Conservation (phyloP, 352 stramenopile genomes). For the Elongisporangium anandrum region DNA sequence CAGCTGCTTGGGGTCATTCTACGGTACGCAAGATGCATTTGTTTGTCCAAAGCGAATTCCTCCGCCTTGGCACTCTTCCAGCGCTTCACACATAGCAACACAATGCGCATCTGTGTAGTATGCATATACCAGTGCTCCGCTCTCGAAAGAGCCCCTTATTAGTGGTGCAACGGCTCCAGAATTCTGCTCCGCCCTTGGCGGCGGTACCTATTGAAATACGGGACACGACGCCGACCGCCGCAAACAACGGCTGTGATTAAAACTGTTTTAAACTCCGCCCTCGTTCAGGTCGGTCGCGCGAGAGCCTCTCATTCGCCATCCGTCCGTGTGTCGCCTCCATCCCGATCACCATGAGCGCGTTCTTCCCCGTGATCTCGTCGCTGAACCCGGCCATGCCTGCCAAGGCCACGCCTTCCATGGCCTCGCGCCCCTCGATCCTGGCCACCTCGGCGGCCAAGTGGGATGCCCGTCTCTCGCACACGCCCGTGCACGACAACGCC, state of each 20-base stretch:
- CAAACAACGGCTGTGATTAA: neutral
- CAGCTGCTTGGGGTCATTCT: neutral
- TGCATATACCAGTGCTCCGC: neutral
- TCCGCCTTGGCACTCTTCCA: neutral
- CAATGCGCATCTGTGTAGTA: neutral
- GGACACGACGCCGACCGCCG: neutral
- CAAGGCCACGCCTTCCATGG: constrained; percentile 24
- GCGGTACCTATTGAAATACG: neutral
- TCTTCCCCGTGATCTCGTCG: constrained; percentile 74
- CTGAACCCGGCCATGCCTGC: constrained; percentile 58
- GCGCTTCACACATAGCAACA: neutral
- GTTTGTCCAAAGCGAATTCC: neutral
- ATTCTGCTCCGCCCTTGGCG: neutral
- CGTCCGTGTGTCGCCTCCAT: constrained; percentile 38
- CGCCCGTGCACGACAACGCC: constrained; percentile 77
- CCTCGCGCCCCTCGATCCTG: constrained; percentile 46
- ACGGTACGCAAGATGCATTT: neutral
- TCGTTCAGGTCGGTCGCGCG: neutral
- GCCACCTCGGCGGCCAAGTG: constrained; percentile 80
- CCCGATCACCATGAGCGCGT: constrained; percentile 49
- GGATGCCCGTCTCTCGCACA: constrained; percentile 78
- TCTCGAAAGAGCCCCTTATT: neutral
- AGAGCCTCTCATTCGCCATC: constrained; percentile 54
- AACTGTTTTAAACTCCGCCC: neutral
- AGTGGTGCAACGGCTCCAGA: neutral